Evolutionary conservation across 805 yeast genomes (phyloP), one percentile per base, ranked within the genome.

Genomic region (Candida gorgasii): DNA sequence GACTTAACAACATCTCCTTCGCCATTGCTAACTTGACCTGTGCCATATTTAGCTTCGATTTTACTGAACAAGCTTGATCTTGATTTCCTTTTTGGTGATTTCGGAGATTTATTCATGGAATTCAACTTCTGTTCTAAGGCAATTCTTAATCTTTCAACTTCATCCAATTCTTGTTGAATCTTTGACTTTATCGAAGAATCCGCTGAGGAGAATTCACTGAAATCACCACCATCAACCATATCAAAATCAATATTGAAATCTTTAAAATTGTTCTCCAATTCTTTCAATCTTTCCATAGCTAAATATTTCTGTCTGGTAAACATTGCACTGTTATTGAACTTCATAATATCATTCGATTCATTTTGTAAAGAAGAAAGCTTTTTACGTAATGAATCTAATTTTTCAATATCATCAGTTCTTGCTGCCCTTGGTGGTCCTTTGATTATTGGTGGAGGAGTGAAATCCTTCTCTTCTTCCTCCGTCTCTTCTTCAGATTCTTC

Each of bases 271-370:
- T 68, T 66, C 57, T 88, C 93, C 41, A 90, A 72, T 48, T 84
- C 85, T 26, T 77, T 68, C 43, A 90, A 70, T 50, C 96, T 72
- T 44, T 82, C 84, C 72, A 87, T 68, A 0, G 92, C 92, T 58
- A 79, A 70, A 39, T 70, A 56, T 53, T 81, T 85, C 53, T 82
- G 84, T 46, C 77, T 77, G 34, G 74, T 69, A 61, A 82, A 73
- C 53, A 76, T 56, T 37, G 84, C 82, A 46, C 76, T 75, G 41
- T 78, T 75, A 60, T 84, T 84, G 50, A 72, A 78, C 55, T 85
- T 86, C 59, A 86, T 75, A 29, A 86, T 82, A 48, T 81, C 89
- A 58, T 86, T 86, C 1, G 90, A 82, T 56, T 86, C 90, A 36
- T 73, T 73, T 59, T 86, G 93, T 34, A 86, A 65, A 11, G 74